These are phyloP conservation scores for Neurospora sp. DNA, from an alignment of 495 filamentous ascomycete species.

Conservation along the genomic window DNA sequence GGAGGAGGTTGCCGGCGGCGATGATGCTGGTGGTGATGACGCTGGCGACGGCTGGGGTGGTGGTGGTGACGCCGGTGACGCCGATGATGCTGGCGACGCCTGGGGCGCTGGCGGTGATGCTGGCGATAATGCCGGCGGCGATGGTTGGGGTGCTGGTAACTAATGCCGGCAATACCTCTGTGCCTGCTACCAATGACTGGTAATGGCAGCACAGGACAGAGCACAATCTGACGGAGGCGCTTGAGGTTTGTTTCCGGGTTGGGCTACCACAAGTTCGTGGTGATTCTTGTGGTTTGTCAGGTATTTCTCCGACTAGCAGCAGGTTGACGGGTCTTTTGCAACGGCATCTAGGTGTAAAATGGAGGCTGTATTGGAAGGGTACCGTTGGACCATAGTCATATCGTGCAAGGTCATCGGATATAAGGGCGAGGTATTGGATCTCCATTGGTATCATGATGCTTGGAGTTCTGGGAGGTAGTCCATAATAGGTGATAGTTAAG, in stretches of 20 bases:
- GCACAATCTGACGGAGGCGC: not conserved
- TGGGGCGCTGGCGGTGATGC: conserved; percentile 5
- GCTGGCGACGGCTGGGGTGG: conserved; percentile 3
- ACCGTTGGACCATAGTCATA: not conserved
- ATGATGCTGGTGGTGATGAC: conserved; percentile 3
- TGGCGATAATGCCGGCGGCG: not conserved
- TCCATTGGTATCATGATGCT: not conserved
- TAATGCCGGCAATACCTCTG: not conserved
- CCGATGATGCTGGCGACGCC: not conserved
- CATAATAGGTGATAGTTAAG: not conserved
- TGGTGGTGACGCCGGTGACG: not conserved
- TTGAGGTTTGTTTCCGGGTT: not conserved
- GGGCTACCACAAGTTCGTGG: not conserved
- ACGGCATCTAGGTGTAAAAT: not conserved
- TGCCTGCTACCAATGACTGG: not conserved
- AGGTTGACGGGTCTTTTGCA: not conserved
- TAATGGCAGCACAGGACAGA: not conserved
- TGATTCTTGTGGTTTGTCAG: not conserved
- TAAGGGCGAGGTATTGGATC: not conserved
- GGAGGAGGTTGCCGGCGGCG: conserved; percentile 15
- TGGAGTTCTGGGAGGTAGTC: not conserved
- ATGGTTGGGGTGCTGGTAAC: not conserved
- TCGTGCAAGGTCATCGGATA: not conserved
- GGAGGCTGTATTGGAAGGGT: not conserved
- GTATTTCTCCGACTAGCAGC: not conserved